Evolutionary conservation across 2,329 filamentous ascomycete species (phyloP).

Genomic region (Aspergillus vadensis): DNA sequence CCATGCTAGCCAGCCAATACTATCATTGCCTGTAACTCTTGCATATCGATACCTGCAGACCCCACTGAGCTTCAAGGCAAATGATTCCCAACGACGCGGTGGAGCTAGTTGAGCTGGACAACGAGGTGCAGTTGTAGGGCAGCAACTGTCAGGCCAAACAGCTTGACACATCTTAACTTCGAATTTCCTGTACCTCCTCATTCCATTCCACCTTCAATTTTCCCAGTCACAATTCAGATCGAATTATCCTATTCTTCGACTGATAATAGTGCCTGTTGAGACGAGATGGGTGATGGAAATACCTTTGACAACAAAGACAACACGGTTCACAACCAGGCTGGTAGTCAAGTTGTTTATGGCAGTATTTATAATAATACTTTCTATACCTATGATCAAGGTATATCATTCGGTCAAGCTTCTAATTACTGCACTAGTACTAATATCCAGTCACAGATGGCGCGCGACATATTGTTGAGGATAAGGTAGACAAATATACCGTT

Average conservation of each 20-base stretch:
- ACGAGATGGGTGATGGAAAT: not conserved
- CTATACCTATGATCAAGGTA: not conserved
- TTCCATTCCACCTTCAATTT: accelerated
- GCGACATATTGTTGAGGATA: not conserved
- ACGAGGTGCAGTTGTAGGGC: too few relatives aligned
- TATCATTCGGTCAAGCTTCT: not conserved
- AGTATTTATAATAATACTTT: not conserved
- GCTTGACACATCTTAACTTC: too few relatives aligned
- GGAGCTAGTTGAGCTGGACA: too few relatives aligned
- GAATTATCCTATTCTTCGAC: too few relatives aligned
- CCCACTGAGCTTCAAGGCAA: too few relatives aligned
- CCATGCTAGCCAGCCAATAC: too few relatives aligned
- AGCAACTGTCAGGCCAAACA: too few relatives aligned
- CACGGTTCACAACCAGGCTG: not conserved
- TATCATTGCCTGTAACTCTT: too few relatives aligned
- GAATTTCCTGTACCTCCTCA: too few relatives aligned
- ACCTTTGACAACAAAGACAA: not conserved
- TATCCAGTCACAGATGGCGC: not conserved
- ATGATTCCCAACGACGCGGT: too few relatives aligned
- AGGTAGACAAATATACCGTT: not conserved
- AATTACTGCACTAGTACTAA: not conserved
- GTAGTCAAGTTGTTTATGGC: not conserved
- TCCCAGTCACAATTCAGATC: too few relatives aligned
- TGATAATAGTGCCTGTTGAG: not conserved
- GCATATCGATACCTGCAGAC: too few relatives aligned